Conservation (phyloP, 768 basidiomycete species). For the Auriscalpium orientale region DNA sequence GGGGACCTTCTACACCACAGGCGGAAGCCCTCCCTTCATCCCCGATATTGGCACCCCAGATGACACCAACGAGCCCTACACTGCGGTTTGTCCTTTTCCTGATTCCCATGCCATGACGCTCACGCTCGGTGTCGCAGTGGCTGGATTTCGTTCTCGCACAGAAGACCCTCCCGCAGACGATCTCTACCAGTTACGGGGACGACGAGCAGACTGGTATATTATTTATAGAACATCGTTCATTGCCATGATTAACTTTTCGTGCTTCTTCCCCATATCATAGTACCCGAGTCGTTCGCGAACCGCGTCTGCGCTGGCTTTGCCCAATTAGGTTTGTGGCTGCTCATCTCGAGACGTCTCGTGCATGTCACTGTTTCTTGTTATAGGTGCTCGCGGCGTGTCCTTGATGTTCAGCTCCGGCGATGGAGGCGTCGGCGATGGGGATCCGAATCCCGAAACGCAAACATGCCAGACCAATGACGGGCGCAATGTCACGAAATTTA, state of each 20-base stretch:
- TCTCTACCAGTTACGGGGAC: slow-evolving; percentile 70
- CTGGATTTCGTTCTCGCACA: slow-evolving; percentile 47
- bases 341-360: not conserved
- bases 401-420: slow-evolving; percentile 63
- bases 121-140: slow-evolving; percentile 36
- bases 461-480: slow-evolving; percentile 55
- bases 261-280: slow-evolving; percentile 21
- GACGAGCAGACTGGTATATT: slow-evolving; percentile 57
- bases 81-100: slow-evolving; percentile 21
- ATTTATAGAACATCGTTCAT: not conserved
- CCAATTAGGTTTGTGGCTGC: slow-evolving; percentile 41
- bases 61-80: slow-evolving; percentile 44
- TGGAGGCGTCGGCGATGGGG: slow-evolving; percentile 57
- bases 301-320: slow-evolving; percentile 51
- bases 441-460: slow-evolving; percentile 44
- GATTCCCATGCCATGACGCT: not conserved
- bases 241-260: not conserved
- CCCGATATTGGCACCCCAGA: slow-evolving; percentile 35
- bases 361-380: not conserved
- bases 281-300: slow-evolving; percentile 40
- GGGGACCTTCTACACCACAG: slow-evolving; percentile 53
- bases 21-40: slow-evolving; percentile 50
- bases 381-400: slow-evolving; percentile 60
- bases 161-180: slow-evolving; percentile 43
- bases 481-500: slow-evolving; percentile 43